Evolutionary conservation across 257 asterid species (phyloP).

Genomic region (Plantago major): DNA sequence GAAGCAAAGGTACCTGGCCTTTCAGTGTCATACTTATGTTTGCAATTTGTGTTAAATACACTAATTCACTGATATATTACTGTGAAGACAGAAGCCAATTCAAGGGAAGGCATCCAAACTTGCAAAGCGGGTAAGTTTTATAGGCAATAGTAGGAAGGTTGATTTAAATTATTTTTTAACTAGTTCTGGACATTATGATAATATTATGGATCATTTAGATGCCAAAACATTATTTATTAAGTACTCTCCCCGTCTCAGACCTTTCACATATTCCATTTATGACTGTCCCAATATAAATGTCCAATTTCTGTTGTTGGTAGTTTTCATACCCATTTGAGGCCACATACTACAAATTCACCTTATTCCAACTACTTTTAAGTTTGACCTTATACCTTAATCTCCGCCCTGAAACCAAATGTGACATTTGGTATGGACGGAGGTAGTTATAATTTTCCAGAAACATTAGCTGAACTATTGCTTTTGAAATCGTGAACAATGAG

Average conservation of each 20-base stretch:
- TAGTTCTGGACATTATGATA: slow-evolving; percentile 1
- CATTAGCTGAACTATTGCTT: too few relatives aligned
- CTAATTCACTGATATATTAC: slow-evolving; percentile 41
- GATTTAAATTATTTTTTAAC: not conserved
- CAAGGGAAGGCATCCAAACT: slow-evolving; percentile 77
- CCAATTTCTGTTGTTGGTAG: too few relatives aligned
- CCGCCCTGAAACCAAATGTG: too few relatives aligned
- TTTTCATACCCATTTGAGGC: too few relatives aligned
- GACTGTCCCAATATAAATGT: too few relatives aligned
- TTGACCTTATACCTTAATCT: too few relatives aligned
- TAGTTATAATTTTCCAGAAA: too few relatives aligned
- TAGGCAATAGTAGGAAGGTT: slow-evolving; percentile 1
- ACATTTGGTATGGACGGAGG: too few relatives aligned
- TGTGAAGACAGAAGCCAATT: slow-evolving; percentile 72
- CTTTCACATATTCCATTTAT: too few relatives aligned
- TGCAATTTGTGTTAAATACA: slow-evolving; percentile 14
- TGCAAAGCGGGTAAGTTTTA: slow-evolving; percentile 81
- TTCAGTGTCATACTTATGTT: slow-evolving; percentile 13
- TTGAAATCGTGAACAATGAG: too few relatives aligned
- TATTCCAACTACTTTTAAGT: too few relatives aligned
- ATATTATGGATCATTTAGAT: not conserved
- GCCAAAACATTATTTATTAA: not conserved
- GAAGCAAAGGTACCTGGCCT: slow-evolving; percentile 49
- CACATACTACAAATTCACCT: too few relatives aligned
- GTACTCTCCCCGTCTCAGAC: not conserved